A percentile compares a stretch with the other conserved stretches of the same genome.
Conservation (phyloP, 2,329 filamentous ascomycete genomes). For the Fusarium sororula region DNA sequence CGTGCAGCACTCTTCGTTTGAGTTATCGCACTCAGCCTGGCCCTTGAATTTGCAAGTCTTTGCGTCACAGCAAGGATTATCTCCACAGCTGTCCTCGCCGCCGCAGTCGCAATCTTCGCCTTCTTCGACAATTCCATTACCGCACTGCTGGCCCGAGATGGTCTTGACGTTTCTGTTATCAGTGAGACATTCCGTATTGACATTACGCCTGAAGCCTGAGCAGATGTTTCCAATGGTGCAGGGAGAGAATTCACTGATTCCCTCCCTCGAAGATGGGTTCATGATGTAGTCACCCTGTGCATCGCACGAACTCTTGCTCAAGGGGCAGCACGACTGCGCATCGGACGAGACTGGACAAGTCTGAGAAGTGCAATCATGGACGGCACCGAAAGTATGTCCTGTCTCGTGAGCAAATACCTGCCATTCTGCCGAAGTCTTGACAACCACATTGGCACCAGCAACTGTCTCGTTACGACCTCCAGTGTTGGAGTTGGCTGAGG, state of each 20-base stretch:
- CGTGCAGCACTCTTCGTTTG: conserved; percentile 85
- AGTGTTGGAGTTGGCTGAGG: conserved; percentile 60
- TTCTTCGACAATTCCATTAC: conserved; percentile 94
- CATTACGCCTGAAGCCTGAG: conserved; percentile 80
- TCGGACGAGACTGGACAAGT: conserved; percentile 72
- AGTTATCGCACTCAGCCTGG: conserved; percentile 79
- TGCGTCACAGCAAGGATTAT: conserved; percentile 85
- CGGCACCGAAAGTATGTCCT: conserved; percentile 93
- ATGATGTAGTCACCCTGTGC: conserved; percentile 87
- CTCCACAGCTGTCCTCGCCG: conserved; percentile 73
- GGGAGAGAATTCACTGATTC: conserved; percentile 82
- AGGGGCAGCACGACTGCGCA: conserved; percentile 78
- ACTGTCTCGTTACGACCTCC: conserved; percentile 73
- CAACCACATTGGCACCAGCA: conserved; percentile 88
- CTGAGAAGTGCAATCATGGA: conserved; percentile 84
- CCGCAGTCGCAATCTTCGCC: conserved; percentile 98
- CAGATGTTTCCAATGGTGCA: conserved; percentile 96
- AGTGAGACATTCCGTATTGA: conserved; percentile 81
- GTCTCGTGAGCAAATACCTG: conserved; percentile 95
- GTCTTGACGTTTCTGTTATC: conserved; percentile 85
- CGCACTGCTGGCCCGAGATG: conserved; percentile 85
- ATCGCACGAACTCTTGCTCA: conserved; percentile 73
- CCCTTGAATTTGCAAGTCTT: conserved; percentile 85
- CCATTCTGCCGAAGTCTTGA: conserved; percentile 86
- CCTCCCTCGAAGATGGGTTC: conserved; percentile 85